A percentile compares a stretch with the other conserved stretches of the same genome.
Conservation (phyloP, 2,329 filamentous ascomycete genomes). For the Fusarium ramigenum region DNA sequence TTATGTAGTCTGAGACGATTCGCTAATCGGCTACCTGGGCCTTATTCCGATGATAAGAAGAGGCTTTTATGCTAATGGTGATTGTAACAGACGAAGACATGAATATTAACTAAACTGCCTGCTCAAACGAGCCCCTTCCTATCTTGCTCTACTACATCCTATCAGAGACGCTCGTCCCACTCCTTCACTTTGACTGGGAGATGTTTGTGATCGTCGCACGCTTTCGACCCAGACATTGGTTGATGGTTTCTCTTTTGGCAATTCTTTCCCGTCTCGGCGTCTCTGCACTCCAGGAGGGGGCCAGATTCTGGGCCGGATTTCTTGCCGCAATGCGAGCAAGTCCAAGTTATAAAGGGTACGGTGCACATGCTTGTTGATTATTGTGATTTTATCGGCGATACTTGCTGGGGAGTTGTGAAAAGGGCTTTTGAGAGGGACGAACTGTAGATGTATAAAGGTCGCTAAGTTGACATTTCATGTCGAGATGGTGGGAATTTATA, state of each 20-base stretch:
- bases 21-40: rapidly evolving
- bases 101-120: background rate
- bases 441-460: too few relatives aligned
- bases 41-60: too few relatives aligned
- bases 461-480: too few relatives aligned
- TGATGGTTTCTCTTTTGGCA: background rate
- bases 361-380: background rate
- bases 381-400: too few relatives aligned
- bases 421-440: rapidly evolving
- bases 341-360: background rate
- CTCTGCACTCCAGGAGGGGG: background rate
- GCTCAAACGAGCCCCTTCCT: too few relatives aligned
- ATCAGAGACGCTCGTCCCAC: background rate
- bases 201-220: background rate
- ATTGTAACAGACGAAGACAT: too few relatives aligned
- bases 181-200: background rate
- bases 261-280: background rate
- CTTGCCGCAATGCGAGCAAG: background rate
- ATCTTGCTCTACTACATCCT: background rate
- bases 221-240: background rate
- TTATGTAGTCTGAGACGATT: rapidly evolving
- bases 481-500: too few relatives aligned
- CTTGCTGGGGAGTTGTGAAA: too few relatives aligned
- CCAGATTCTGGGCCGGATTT: background rate
- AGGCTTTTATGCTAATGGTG: too few relatives aligned